phyloP scores from a whole-genome alignment of 805 yeast species.

The Wickerhamiella kazuoi region DNA sequence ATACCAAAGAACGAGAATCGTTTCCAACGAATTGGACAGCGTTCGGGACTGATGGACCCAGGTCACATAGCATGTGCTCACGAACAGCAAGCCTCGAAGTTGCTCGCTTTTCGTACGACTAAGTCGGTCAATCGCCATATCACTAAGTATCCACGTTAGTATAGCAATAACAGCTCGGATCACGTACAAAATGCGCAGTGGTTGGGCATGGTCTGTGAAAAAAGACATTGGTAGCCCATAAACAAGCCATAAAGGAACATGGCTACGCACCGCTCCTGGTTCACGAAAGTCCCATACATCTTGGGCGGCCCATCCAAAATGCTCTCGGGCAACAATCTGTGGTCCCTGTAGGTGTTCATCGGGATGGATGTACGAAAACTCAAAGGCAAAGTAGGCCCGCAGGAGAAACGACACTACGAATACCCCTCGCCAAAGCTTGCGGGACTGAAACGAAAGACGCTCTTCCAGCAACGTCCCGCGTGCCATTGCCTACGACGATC shows the following conservation, averaged over 20 bases:
- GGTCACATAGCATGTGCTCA: constrained; percentile 49
- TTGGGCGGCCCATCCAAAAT: constrained; percentile 29
- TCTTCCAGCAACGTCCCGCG: no score
- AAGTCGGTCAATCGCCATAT: constrained; percentile 30
- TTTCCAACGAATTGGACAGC: constrained; percentile 73
- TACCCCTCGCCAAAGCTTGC: constrained; percentile 29
- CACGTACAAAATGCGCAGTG: constrained; percentile 35
- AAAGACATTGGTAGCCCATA: constrained; percentile 48
- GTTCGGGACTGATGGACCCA: constrained; percentile 71
- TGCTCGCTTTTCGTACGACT: constrained; percentile 34
- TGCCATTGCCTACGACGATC: no score
- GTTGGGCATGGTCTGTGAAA: constrained; percentile 24
- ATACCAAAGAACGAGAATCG: constrained; percentile 30
- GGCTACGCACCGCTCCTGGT: constrained; percentile 48
- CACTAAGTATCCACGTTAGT: constrained; percentile 23
- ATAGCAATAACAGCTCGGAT: constrained; percentile 32
- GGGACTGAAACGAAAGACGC: not conserved
- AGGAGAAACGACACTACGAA: constrained; percentile 30
- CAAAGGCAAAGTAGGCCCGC: constrained; percentile 40
- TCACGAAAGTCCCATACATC: constrained; percentile 72
- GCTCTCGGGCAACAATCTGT: constrained; percentile 39
- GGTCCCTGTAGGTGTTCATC: constrained; percentile 94
- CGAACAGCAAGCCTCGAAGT: constrained; percentile 23
- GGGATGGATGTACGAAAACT: constrained; percentile 83
- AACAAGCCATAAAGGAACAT: constrained; percentile 43